Conservation (phyloP, 2,329 filamentous ascomycete genomes). For the Verticillium tricorpus region DNA sequence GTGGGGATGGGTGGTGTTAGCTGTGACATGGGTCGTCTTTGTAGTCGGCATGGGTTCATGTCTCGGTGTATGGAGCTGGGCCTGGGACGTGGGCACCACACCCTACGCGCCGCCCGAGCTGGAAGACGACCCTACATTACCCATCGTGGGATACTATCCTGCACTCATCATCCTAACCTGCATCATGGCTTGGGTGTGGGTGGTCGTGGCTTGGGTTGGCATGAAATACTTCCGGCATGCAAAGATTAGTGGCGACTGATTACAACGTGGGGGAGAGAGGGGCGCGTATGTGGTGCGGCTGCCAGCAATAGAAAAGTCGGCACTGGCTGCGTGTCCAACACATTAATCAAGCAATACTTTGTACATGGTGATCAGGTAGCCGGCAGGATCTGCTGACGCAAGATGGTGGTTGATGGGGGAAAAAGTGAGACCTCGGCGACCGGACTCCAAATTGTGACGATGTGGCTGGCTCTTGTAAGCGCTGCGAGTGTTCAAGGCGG, state of each 20-base stretch:
- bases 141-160: slow-evolving; percentile 96
- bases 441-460: background rate
- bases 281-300: no score
- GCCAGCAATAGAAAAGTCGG: no score
- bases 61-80: slow-evolving; percentile 95
- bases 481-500: background rate
- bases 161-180: slow-evolving; percentile 87
- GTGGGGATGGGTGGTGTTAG: slow-evolving; percentile 94
- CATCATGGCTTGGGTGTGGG: slow-evolving; percentile 99
- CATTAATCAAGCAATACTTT: background rate
- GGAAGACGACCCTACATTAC: slow-evolving; percentile 89
- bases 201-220: slow-evolving; percentile 92
- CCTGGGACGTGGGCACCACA: slow-evolving; percentile 96
- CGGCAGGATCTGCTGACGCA: background rate
- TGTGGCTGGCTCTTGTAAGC: background rate
- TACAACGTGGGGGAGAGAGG: background rate
- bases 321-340: background rate
- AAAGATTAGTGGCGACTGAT: slow-evolving; percentile 68
- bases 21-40: slow-evolving; percentile 92
- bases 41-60: slow-evolving; percentile 96
- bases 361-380: background rate
- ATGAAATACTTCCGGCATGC: slow-evolving; percentile 99
- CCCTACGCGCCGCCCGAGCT: slow-evolving; percentile 93
- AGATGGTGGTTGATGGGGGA: background rate
- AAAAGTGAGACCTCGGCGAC: background rate